A percentile compares a stretch with the other conserved stretches of the same genome.
Conservation (phyloP, 768 basidiomycete genomes). For the Termitomyces sp. region DNA sequence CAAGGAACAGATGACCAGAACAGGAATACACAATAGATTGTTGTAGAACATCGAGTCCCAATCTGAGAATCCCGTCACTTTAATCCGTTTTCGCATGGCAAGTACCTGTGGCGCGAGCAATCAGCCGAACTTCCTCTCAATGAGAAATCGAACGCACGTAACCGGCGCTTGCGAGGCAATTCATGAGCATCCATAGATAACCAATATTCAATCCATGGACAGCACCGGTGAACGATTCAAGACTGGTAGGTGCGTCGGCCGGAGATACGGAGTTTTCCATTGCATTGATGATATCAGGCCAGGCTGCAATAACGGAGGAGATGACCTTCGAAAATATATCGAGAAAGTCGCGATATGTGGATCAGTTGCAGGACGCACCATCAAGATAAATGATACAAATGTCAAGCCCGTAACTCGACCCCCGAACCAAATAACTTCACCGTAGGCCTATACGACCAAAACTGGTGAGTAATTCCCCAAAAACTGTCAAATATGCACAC, state of each 20-base stretch:
- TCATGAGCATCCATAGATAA: slow-evolving; percentile 95
- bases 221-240: slow-evolving; percentile 41
- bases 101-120: slow-evolving; percentile 58
- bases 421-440: slow-evolving; percentile 96
- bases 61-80: slow-evolving; percentile 90
- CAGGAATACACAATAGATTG: slow-evolving; percentile 92
- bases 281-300: slow-evolving; percentile 71
- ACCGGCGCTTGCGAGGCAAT: slow-evolving; percentile 85
- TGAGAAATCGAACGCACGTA: slow-evolving; percentile 58
- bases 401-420: slow-evolving; percentile 86
- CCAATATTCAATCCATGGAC: slow-evolving; percentile 65
- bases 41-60: slow-evolving; percentile 99
- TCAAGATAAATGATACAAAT: slow-evolving; percentile 85
- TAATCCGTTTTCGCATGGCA: slow-evolving; percentile 95
- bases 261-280: slow-evolving; percentile 14
- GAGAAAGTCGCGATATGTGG: neutral
- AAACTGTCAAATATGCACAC: slow-evolving; percentile 22
- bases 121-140: slow-evolving; percentile 1
- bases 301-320: slow-evolving; percentile 96
- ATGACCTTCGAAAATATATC: slow-evolving; percentile 52
- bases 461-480: slow-evolving; percentile 1
- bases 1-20: slow-evolving; percentile 78
- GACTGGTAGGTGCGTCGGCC: neutral
- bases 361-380: slow-evolving; percentile 49
- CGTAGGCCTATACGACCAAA: slow-evolving; percentile 69